Conservation (phyloP, 2,329 filamentous ascomycete species). For the Fusarium longipes region DNA sequence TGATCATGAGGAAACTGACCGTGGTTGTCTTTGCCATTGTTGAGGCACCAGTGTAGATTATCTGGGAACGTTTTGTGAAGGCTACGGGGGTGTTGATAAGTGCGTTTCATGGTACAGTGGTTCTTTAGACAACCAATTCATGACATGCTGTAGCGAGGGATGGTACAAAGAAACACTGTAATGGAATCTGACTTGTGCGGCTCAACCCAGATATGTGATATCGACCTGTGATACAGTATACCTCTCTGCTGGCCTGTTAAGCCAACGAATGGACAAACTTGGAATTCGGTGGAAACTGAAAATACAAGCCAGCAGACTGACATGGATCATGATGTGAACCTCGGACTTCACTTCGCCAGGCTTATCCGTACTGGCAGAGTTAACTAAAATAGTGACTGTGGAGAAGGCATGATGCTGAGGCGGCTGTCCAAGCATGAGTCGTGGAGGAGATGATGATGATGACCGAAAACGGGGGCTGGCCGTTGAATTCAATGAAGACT, state of each 20-base stretch:
- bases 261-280: not conserved
- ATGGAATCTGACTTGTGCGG: not conserved
- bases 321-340: not conserved
- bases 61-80: slow-evolving; percentile 15
- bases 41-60: slow-evolving; percentile 12
- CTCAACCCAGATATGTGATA: not conserved
- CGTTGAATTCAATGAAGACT: slow-evolving; percentile 1
- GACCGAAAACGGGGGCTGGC: slow-evolving; percentile 1
- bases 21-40: not conserved
- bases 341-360: not conserved
- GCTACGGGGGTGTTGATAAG: not conserved
- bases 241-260: not conserved
- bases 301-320: not conserved
- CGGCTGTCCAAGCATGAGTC: slow-evolving; percentile 7
- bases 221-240: not conserved
- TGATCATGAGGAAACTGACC: not conserved
- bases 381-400: slow-evolving; percentile 18
- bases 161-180: not conserved
- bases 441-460: slow-evolving; percentile 1
- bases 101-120: not conserved
- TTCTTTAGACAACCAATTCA: slow-evolving; percentile 1
- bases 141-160: not conserved
- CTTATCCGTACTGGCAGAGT: not conserved
- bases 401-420: slow-evolving; percentile 22
- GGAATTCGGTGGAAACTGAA: not conserved